phyloP scores from a whole-genome alignment of 2,329 filamentous ascomycete species.

The Aspergillus sp. region DNA sequence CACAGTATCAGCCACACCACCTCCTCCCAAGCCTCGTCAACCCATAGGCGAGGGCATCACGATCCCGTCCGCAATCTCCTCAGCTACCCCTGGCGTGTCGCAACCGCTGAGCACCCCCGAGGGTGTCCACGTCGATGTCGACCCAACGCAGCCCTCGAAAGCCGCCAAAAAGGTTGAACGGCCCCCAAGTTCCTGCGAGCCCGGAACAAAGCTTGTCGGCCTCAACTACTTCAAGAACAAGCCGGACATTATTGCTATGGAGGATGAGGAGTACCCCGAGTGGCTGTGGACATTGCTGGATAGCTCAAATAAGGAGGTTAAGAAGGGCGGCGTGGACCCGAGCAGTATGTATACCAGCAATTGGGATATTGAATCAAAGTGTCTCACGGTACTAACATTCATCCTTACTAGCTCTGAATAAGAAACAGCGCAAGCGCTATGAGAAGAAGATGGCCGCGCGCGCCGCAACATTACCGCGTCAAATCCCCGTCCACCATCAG shows the following conservation, averaged over 20 bases:
- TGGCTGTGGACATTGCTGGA: slow-evolving; percentile 54
- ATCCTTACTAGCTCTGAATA: slow-evolving; percentile 46
- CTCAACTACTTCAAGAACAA: slow-evolving; percentile 55
- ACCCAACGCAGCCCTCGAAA: slow-evolving; percentile 34
- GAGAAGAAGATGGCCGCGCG: slow-evolving; percentile 53
- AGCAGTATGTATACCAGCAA: slow-evolving; percentile 38
- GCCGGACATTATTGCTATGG: slow-evolving; percentile 48
- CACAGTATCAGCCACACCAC: slow-evolving; percentile 33
- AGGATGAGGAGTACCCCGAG: slow-evolving; percentile 54
- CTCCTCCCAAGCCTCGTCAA: slow-evolving; percentile 40
- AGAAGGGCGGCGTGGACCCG: slow-evolving; percentile 44
- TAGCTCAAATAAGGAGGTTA: slow-evolving; percentile 38
- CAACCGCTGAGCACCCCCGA: slow-evolving; percentile 47
- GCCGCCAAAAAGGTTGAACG: slow-evolving; percentile 35
- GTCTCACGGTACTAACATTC: slow-evolving; percentile 20
- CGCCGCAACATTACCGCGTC: slow-evolving; percentile 42
- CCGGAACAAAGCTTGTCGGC: slow-evolving; percentile 46
- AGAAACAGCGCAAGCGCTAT: slow-evolving; percentile 52
- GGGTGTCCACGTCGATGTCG: slow-evolving; percentile 33
- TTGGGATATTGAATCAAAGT: neutral
- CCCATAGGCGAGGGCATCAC: slow-evolving; percentile 35
- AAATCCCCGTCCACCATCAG: slow-evolving; percentile 52
- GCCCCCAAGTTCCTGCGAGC: slow-evolving; percentile 43
- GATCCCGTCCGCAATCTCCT: slow-evolving; percentile 43
- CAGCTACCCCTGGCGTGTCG: slow-evolving; percentile 45